Percentiles rank a stretch among this genome's conserved stretches.
Conservation (phyloP, 2,329 filamentous ascomycete species). For the Macrophomina pseudophaseolina region DNA sequence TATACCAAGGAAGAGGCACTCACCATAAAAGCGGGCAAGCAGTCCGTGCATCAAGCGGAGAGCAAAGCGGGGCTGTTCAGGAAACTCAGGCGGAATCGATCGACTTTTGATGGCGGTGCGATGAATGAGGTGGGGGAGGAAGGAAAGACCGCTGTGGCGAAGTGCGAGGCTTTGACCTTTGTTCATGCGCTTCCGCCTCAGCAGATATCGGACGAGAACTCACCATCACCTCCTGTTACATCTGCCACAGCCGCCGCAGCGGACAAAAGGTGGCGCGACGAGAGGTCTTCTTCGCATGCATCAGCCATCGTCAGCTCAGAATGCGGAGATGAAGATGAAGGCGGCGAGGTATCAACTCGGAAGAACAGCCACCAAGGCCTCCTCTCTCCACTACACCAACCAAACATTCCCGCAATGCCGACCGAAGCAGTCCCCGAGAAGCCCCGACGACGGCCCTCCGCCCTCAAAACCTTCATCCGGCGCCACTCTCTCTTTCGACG, state of each 20-base stretch:
- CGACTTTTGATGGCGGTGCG: background rate
- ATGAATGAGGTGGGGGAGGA: background rate
- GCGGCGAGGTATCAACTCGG: background rate
- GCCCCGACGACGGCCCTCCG: background rate
- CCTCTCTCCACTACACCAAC: too few relatives aligned
- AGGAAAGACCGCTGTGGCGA: background rate
- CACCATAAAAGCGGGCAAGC: background rate
- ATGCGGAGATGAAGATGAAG: background rate
- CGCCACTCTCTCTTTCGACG: background rate
- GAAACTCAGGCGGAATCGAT: background rate
- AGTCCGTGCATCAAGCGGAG: background rate
- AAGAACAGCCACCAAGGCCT: background rate
- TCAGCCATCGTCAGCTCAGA: background rate
- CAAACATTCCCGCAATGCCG: background rate
- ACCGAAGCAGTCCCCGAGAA: background rate
- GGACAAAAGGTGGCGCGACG: background rate
- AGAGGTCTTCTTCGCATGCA: background rate
- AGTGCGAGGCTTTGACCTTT: too few relatives aligned
- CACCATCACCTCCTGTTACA: background rate
- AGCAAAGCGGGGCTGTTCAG: background rate
- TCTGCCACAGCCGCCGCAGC: too few relatives aligned
- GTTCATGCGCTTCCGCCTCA: too few relatives aligned
- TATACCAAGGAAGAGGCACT: background rate
- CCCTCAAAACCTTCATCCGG: background rate
- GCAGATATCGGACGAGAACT: background rate